A percentile compares a stretch with the other conserved stretches of the same genome.
Evolutionary conservation across 768 basidiomycete species (phyloP).

Genomic region (Hortiboletus campestris): DNA sequence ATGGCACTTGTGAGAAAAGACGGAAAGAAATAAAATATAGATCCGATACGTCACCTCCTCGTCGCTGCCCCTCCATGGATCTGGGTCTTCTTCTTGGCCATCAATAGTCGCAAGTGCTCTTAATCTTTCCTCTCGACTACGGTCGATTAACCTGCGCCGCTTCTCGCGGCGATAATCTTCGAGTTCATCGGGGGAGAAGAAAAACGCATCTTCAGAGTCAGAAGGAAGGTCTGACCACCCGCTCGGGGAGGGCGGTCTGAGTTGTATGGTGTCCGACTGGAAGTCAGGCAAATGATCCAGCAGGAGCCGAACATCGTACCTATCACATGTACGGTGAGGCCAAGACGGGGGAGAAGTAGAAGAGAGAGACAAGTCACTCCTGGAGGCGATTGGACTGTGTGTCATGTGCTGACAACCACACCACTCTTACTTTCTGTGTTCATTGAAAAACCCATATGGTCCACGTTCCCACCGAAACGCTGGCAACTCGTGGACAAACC

Average conservation of each 20-base stretch:
- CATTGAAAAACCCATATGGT: constrained; percentile 3
- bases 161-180: constrained; percentile 69
- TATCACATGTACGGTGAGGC: constrained; percentile 34
- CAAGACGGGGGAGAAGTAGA: constrained; percentile 10
- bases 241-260: constrained; percentile 43
- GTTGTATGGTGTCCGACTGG: background rate
- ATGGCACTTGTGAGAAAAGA: constrained; percentile 9
- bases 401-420: constrained; percentile 7
- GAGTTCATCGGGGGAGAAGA: constrained; percentile 63
- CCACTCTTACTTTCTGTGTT: constrained; percentile 9
- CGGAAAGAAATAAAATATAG: background rate
- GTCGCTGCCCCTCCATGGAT: constrained; percentile 66
- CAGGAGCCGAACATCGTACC: constrained; percentile 80
- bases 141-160: constrained; percentile 59
- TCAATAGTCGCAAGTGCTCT: constrained; percentile 50
- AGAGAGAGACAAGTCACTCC: constrained; percentile 18
- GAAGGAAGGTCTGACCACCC: constrained; percentile 88
- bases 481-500: constrained; percentile 35
- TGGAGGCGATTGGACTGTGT: background rate
- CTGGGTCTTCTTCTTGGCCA: constrained; percentile 37
- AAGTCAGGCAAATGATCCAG: constrained; percentile 48
- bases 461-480: constrained; percentile 4
- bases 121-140: constrained; percentile 62
- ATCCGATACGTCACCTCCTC: constrained; percentile 53
- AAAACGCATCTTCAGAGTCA: constrained; percentile 83